Evolutionary conservation across 164 flowering plant species (phyloP).

Genomic region (Litsea cubeba): DNA sequence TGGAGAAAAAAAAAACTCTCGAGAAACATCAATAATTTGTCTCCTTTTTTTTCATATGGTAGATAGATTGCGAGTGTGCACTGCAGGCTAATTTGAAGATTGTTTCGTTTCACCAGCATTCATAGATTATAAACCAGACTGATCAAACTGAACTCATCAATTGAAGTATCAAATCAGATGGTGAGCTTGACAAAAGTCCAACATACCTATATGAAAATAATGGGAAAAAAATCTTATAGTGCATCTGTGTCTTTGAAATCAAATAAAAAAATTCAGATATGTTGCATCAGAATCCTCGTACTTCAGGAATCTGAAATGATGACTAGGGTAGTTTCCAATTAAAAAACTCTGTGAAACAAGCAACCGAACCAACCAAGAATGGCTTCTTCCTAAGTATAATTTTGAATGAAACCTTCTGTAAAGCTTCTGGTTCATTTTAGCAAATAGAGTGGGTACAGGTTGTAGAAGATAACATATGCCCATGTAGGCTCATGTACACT

Average conservation of each 20-base stretch:
- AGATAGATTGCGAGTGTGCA: too few relatives aligned
- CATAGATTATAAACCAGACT: background rate
- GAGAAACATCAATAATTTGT: background rate
- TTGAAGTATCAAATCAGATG: background rate
- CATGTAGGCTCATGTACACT: too few relatives aligned
- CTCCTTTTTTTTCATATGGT: too few relatives aligned
- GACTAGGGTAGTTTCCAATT: background rate
- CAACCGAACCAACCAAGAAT: background rate
- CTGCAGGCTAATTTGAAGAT: background rate
- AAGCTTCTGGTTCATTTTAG: background rate
- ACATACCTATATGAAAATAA: background rate
- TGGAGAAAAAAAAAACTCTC: constrained; percentile 22
- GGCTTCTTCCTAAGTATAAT: background rate
- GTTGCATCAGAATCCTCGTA: background rate
- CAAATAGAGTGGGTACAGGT: background rate
- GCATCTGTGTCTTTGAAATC: background rate
- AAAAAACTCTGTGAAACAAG: too few relatives aligned
- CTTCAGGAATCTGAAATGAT: background rate
- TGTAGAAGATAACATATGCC: too few relatives aligned
- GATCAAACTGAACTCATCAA: background rate
- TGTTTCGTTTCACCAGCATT: background rate
- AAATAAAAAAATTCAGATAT: background rate
- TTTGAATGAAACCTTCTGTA: background rate
- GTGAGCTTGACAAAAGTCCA: background rate
- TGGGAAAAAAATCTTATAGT: background rate